Evolutionary conservation across 345 rosid species (phyloP).

Genomic region (Lumnitzera littorea): DNA sequence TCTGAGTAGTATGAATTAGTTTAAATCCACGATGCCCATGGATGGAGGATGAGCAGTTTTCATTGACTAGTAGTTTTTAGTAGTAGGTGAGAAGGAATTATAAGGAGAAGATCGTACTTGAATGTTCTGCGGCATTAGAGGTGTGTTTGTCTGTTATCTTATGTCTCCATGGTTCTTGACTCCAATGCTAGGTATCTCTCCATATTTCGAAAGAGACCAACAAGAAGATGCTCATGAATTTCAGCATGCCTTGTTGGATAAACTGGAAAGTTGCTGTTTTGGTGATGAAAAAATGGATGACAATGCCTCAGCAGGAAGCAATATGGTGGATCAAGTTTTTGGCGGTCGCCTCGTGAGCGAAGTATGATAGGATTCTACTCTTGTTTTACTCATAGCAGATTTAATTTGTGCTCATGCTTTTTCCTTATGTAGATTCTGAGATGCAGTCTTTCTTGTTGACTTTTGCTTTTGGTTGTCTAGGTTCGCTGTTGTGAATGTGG

Average conservation of each 20-base stretch:
- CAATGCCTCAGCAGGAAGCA: slow-evolving; percentile 20
- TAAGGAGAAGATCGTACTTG: no score
- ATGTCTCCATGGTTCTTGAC: slow-evolving; percentile 29
- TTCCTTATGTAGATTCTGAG: background rate
- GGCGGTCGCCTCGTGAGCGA: slow-evolving; percentile 67
- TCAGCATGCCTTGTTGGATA: slow-evolving; percentile 65
- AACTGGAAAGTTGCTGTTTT: slow-evolving; percentile 55
- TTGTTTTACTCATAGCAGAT: background rate
- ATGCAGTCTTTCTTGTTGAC: background rate
- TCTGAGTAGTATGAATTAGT: background rate
- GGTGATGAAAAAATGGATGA: slow-evolving; percentile 18
- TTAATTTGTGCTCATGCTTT: background rate
- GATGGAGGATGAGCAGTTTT: no score
- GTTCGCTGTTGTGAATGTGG: slow-evolving; percentile 65
- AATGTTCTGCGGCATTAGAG: no score
- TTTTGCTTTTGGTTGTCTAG: slow-evolving; percentile 25
- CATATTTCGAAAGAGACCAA: slow-evolving; percentile 43
- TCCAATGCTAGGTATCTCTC: slow-evolving; percentile 38
- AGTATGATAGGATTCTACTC: slow-evolving; percentile 25
- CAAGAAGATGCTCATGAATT: slow-evolving; percentile 95
- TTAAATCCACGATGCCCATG: background rate
- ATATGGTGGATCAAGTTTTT: slow-evolving; percentile 52
- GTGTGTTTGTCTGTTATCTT: no score
- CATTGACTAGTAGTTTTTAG: no score
- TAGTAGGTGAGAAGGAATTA: no score